phyloP scores from a whole-genome alignment of 192 early-diverging fungal species.

The Lunasporangiospora selenospora region DNA sequence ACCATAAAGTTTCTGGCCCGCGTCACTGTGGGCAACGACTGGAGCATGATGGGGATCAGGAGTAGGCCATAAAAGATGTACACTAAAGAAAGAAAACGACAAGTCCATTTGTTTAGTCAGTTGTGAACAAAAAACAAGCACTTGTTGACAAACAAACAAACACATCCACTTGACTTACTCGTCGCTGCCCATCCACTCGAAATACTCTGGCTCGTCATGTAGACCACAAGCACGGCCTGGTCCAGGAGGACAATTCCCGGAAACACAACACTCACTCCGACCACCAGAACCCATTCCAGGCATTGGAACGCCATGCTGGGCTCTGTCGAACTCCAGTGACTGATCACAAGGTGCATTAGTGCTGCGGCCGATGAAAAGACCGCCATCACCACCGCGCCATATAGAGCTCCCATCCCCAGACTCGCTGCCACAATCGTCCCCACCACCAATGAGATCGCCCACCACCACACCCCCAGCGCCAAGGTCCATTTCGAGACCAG shows the following conservation, averaged over 20 bases:
- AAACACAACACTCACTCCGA: slow-evolving; percentile 5
- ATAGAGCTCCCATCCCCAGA: slow-evolving; percentile 20
- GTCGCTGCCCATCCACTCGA: slow-evolving; percentile 1
- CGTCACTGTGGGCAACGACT: slow-evolving; percentile 17
- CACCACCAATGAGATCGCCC: slow-evolving; percentile 10
- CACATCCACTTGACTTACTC: too few species aligned
- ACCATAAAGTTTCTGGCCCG: slow-evolving; percentile 31
- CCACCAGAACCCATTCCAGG: slow-evolving; percentile 17
- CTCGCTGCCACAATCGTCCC: slow-evolving; percentile 29
- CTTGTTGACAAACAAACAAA: too few species aligned
- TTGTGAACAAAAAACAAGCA: neutral
- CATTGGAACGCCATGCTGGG: too few species aligned
- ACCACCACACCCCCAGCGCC: slow-evolving; percentile 44
- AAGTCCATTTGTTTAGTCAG: neutral
- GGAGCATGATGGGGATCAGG: slow-evolving; percentile 21
- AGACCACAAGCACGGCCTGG: neutral
- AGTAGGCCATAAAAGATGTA: slow-evolving; percentile 23
- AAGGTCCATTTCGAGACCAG: slow-evolving; percentile 24
- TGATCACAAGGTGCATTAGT: slow-evolving; percentile 24
- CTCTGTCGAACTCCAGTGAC: neutral
- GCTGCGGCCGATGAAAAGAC: slow-evolving; percentile 17
- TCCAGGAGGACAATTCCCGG: slow-evolving; percentile 22
- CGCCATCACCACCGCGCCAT: slow-evolving; percentile 16
- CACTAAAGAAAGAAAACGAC: slow-evolving; percentile 14
- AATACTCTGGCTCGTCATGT: slow-evolving; percentile 22